Evolutionary conservation across 805 yeast species (phyloP), one percentile per base, ranked within the genome.

Genomic region (Wickerhamomyces subpelliculosus): DNA sequence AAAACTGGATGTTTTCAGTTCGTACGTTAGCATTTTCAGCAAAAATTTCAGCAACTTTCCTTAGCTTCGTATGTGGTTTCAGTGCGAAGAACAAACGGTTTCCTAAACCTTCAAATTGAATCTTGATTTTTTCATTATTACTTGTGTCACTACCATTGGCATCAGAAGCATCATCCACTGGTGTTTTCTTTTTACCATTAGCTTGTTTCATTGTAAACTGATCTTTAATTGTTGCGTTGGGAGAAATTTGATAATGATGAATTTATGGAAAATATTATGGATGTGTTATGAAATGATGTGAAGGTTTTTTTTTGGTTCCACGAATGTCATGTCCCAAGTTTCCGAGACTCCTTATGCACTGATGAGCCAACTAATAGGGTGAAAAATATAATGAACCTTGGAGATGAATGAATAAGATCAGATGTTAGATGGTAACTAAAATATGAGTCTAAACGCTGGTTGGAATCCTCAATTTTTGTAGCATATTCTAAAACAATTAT

Each of bases 91-190:
- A 48, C 17, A 50, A 36, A 6, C 39, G 42, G 3, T 39, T 39
- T 3, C 34, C 45, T 6, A 40, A 13, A 3, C 54, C 54, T 14
- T 38, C 23, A n/a, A 50, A 35, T 12, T 44, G 47, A 8, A 46
- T 34, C 18, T 42, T 46, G 25, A 50, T 42, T 42, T 42, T 38
- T 9, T 33, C 37, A 19, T 14, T 27, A 13, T 26, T 13, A 6
- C 27, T 25, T 34, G 20, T 18, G 4, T 18, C 23, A 12, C 23
- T 19, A 18, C 17, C 27, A 18, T 32, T 19, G 8, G 18, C 31
- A 27, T 22, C 30, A 21, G 25, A n/a, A 5, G 23, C 27, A 21
- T 18, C 19, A 13, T 11, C 13, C n/a, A n/a, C 26, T 12, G 13
- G 16, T 33, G 22, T 33, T 6, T 22, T 18, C 29, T 10, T 18